A percentile compares a stretch with the other conserved stretches of the same genome.
These are phyloP conservation scores for Antarctomyces pellizariae DNA, from an alignment of 495 filamentous ascomycete genomes.

Conservation along the genomic window DNA sequence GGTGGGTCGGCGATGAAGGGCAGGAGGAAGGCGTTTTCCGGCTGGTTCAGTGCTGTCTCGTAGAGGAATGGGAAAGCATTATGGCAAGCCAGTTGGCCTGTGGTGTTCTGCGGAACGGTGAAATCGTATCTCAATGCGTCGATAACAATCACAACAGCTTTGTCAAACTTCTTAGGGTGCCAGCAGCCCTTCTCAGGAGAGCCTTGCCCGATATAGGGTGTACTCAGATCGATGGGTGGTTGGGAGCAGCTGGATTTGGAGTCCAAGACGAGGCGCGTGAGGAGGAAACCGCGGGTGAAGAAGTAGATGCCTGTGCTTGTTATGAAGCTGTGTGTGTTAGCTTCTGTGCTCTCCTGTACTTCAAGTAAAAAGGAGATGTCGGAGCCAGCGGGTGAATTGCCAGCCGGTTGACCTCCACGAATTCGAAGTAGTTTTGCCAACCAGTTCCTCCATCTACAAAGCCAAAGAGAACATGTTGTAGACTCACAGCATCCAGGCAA, in stretches of 20 bases:
- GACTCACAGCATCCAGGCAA: constrained; percentile 25
- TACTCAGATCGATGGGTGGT: constrained; percentile 34
- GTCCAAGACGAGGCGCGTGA: constrained; percentile 76
- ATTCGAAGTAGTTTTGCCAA: no score
- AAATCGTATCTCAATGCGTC: constrained; percentile 95
- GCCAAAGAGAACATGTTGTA: neutral
- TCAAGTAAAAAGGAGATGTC: neutral
- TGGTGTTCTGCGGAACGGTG: constrained; percentile 48
- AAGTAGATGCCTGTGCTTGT: constrained; percentile 68
- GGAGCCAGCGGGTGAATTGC: no score
- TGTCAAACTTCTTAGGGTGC: constrained; percentile 82
- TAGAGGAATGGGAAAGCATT: constrained; percentile 72
- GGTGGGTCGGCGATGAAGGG: constrained; percentile 97
- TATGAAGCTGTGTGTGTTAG: constrained; percentile 21
- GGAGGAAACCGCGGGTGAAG: constrained; percentile 90
- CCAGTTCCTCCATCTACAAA: neutral
- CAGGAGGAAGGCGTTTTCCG: constrained; percentile 64
- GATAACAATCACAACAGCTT: constrained; percentile 75
- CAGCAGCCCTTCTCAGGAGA: constrained; percentile 56
- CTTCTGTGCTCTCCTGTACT: constrained; percentile 1
- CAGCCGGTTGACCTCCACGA: no score
- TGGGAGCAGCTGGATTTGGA: constrained; percentile 61
- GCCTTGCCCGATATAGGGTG: constrained; percentile 12
- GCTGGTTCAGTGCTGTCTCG: constrained; percentile 46
- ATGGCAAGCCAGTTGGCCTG: constrained; percentile 39